phyloP scores from a whole-genome alignment of 495 filamentous ascomycete species.

The Bryoglossum gracile region DNA sequence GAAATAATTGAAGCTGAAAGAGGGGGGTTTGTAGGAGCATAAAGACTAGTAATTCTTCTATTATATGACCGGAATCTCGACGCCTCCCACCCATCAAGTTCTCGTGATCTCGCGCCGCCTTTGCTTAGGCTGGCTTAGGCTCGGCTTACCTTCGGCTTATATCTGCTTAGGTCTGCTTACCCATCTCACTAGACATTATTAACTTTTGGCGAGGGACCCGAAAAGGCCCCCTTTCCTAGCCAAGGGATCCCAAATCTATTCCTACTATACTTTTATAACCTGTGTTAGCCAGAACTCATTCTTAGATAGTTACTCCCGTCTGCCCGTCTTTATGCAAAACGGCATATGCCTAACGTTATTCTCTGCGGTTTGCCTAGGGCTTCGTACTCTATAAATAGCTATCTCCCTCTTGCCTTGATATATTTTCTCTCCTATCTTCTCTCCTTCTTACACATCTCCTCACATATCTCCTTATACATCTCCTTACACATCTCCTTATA shows the following conservation, averaged over 20 bases:
- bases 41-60: no score
- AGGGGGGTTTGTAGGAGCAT: no score
- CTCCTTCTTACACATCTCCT: slow-evolving; percentile 6
- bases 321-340: slow-evolving; percentile 17
- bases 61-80: background rate
- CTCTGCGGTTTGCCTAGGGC: slow-evolving; percentile 15
- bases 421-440: slow-evolving; percentile 11
- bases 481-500: slow-evolving; percentile 1
- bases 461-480: slow-evolving; percentile 3
- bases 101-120: background rate
- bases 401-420: slow-evolving; percentile 13
- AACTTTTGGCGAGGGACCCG: slow-evolving; percentile 15
- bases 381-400: slow-evolving; percentile 13
- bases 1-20: no score
- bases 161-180: background rate
- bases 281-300: slow-evolving; percentile 14
- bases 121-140: background rate
- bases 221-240: slow-evolving; percentile 12
- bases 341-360: slow-evolving; percentile 6
- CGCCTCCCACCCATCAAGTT: background rate
- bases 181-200: slow-evolving; percentile 2
- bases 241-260: slow-evolving; percentile 16
- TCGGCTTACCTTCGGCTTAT: background rate
- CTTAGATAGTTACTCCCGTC: slow-evolving; percentile 10
- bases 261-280: slow-evolving; percentile 9